phyloP scores from a whole-genome alignment of 495 filamentous ascomycete genomes.

The Hypoxylon crocopeplum region DNA sequence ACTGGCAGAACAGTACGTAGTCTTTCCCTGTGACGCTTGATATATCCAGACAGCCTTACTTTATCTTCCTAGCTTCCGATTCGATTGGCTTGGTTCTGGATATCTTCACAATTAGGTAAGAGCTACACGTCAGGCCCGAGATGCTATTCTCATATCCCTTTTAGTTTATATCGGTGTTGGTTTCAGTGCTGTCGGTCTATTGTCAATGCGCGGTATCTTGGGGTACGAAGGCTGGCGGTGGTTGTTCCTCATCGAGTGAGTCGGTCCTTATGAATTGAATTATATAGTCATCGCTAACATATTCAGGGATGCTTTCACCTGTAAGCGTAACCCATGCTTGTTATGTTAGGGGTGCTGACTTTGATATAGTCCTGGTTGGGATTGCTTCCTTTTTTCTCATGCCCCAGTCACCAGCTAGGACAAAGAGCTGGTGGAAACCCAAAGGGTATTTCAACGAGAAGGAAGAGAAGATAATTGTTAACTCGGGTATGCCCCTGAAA shows the following conservation, averaged over 20 bases:
- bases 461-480: constrained; percentile 77
- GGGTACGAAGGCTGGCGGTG: constrained; percentile 75
- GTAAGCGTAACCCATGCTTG: constrained; percentile 5
- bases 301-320: constrained; percentile 26
- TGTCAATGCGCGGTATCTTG: constrained; percentile 66
- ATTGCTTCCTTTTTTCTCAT: constrained; percentile 70
- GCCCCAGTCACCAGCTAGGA: constrained; percentile 74
- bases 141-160: not conserved
- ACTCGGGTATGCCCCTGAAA: constrained; percentile 49
- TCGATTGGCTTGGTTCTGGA: constrained; percentile 36
- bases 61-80: constrained; percentile 30
- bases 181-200: constrained; percentile 73
- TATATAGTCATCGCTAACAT: constrained; percentile 8
- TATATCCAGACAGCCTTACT: not conserved
- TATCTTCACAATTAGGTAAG: constrained; percentile 36
- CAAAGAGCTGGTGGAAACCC: constrained; percentile 58
- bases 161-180: constrained; percentile 68
- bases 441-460: constrained; percentile 73
- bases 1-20: constrained; percentile 32
- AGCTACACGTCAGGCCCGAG: not conserved
- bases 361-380: constrained; percentile 58
- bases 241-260: constrained; percentile 64
- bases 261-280: not conserved
- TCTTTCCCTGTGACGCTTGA: not conserved
- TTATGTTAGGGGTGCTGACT: not conserved